Evolutionary conservation across 768 basidiomycete species (phyloP).

Genomic region (Podaxis sp.): DNA sequence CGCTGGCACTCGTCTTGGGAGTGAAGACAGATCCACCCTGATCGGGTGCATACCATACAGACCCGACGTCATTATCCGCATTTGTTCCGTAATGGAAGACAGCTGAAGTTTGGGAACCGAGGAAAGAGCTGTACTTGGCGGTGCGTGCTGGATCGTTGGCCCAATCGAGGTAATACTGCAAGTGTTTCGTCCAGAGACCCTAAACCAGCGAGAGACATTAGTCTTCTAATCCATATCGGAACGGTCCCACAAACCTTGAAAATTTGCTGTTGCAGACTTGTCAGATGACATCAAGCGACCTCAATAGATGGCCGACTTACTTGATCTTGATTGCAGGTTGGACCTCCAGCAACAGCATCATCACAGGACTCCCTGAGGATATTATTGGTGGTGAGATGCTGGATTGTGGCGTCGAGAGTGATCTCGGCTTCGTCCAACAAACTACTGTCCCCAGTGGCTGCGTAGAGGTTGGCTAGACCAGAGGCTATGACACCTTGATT

Average conservation of each 20-base stretch:
- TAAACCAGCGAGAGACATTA: constrained; percentile 12
- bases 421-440: constrained; percentile 45
- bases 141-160: constrained; percentile 37
- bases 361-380: constrained; percentile 53
- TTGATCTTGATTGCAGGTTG: constrained; percentile 44
- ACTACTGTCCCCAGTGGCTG: constrained; percentile 31
- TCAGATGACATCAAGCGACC: not conserved
- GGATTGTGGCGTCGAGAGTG: constrained; percentile 47
- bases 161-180: constrained; percentile 44
- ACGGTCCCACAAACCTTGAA: constrained; percentile 31
- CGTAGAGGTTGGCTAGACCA: constrained; percentile 42
- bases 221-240: not conserved
- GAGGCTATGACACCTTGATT: constrained; percentile 58
- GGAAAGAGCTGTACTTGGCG: constrained; percentile 37
- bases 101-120: constrained; percentile 36
- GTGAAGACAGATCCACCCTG: constrained; percentile 42
- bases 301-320: constrained; percentile 15
- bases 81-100: constrained; percentile 41
- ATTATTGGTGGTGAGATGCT: constrained; percentile 30
- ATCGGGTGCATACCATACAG: constrained; percentile 42
- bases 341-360: constrained; percentile 30
- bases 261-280: constrained; percentile 28
- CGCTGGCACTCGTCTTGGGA: constrained; percentile 39
- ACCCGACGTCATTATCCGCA: constrained; percentile 36
- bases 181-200: constrained; percentile 51